Percentiles rank a stretch among this genome's conserved stretches.
phyloP scores from a whole-genome alignment of 2,329 filamentous ascomycete species.

The Neonectria hederae region DNA sequence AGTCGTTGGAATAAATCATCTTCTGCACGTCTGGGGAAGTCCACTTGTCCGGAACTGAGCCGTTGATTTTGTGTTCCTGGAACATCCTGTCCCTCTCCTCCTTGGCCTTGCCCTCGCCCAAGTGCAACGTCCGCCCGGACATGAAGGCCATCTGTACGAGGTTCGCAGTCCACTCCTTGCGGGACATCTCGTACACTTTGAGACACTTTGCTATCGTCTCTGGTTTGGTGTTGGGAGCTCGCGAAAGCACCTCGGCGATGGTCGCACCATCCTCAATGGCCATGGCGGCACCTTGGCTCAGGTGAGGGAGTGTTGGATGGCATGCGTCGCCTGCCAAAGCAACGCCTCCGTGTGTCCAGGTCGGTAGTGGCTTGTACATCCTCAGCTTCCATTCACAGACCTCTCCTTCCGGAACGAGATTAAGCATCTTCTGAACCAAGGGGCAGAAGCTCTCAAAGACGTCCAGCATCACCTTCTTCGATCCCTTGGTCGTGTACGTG shows the following conservation, averaged over 20 bases:
- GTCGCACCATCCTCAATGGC: constrained; percentile 72
- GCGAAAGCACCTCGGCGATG: constrained; percentile 36
- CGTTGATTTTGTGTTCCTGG: constrained; percentile 59
- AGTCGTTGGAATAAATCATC: constrained; percentile 73
- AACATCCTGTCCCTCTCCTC: constrained; percentile 68
- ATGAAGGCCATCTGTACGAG: constrained; percentile 40
- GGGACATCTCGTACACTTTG: constrained; percentile 40
- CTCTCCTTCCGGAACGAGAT: constrained; percentile 70
- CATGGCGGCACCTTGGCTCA: constrained; percentile 74
- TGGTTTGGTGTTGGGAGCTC: constrained; percentile 32
- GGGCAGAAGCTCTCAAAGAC: constrained; percentile 70
- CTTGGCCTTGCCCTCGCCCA: constrained; percentile 66
- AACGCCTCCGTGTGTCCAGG: constrained; percentile 66
- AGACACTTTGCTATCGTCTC: constrained; percentile 40
- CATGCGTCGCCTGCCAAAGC: constrained; percentile 71
- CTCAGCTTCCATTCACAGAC: constrained; percentile 74
- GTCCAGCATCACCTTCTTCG: constrained; percentile 67
- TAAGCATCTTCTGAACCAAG: constrained; percentile 67
- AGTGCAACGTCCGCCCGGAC: constrained; percentile 62
- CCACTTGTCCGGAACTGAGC: constrained; percentile 73
- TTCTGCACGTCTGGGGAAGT: constrained; percentile 74
- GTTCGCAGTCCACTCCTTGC: constrained; percentile 41
- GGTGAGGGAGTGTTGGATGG: constrained; percentile 73
- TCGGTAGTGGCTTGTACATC: constrained; percentile 68
- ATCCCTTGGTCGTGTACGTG: constrained; percentile 71